These are phyloP conservation scores for Chamaenerion angustifolium DNA, from an alignment of 345 rosid genomes.

Conservation along the genomic window DNA sequence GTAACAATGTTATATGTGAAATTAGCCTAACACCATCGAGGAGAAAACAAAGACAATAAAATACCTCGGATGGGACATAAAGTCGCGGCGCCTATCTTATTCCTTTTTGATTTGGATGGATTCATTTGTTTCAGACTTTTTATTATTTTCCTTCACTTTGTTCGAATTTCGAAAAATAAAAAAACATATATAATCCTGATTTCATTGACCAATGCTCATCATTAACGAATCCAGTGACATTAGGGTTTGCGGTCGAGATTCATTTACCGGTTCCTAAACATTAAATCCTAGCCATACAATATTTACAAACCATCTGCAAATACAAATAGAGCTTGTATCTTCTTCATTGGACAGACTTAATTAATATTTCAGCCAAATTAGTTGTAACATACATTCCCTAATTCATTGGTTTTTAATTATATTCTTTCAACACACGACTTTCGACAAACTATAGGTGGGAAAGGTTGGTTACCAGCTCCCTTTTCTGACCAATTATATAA, in stretches of 20 bases:
- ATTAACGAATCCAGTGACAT: neutral
- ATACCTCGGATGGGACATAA: constrained; percentile 37
- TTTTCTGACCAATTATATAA: constrained; percentile 21
- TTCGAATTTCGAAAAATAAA: neutral
- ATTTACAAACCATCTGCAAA: no score
- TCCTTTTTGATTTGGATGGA: constrained; percentile 13
- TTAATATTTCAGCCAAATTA: neutral
- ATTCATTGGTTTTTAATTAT: neutral
- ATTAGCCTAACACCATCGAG: neutral
- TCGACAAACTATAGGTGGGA: constrained; percentile 17
- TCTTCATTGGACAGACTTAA: neutral
- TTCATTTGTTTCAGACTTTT: constrained; percentile 7
- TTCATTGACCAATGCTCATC: constrained; percentile 2
- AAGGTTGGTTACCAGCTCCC: constrained; percentile 40
- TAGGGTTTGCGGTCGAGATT: neutral
- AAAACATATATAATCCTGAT: neutral
- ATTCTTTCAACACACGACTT: constrained; percentile 7
- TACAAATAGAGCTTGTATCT: no score
- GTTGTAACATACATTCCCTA: neutral
- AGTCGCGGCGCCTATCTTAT: constrained; percentile 22
- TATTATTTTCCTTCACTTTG: neutral
- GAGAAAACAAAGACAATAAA: constrained; percentile 5
- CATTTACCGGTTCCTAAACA: neutral
- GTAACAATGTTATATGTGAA: no score
- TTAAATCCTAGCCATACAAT: constrained; percentile 1